Evolutionary conservation across 257 asterid species (phyloP).

Genomic region (Fraxinus anomala): DNA sequence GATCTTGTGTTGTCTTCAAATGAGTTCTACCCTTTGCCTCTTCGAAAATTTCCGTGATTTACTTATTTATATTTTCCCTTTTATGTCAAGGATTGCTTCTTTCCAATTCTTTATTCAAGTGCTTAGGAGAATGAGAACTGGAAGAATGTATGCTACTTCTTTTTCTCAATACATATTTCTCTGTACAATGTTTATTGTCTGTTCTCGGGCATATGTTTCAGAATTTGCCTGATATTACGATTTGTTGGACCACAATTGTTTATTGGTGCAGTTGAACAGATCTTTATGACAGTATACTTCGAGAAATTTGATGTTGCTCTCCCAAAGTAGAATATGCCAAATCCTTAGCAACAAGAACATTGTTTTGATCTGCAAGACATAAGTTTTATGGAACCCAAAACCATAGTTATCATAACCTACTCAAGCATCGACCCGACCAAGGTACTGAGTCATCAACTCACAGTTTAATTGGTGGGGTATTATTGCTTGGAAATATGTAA

Average conservation of each 20-base stretch:
- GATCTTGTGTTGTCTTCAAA: constrained; percentile 23
- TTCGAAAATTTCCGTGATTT: constrained; percentile 9
- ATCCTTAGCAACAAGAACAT: neutral
- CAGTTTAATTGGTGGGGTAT: no score
- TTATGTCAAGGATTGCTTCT: constrained; percentile 12
- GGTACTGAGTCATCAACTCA: no score
- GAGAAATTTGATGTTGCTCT: neutral
- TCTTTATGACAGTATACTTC: neutral
- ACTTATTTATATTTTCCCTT: constrained; percentile 13
- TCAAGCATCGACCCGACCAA: no score
- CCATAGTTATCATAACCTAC: no score
- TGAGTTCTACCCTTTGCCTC: neutral
- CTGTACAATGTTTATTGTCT: neutral
- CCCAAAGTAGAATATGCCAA: neutral
- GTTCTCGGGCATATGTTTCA: neutral
- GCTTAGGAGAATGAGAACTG: constrained; percentile 15
- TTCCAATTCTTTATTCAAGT: constrained; percentile 21
- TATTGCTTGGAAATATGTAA: no score
- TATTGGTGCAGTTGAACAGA: neutral
- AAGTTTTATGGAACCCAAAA: neutral
- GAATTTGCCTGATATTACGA: constrained; percentile 1
- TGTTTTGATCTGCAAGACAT: neutral
- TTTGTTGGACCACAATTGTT: constrained; percentile 17
- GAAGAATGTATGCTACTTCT: neutral
- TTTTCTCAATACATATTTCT: constrained; percentile 9